Percentiles rank a stretch among this genome's conserved stretches.
Conservation (phyloP, 108 stramenopile genomes). For the Nitzschia palea region DNA sequence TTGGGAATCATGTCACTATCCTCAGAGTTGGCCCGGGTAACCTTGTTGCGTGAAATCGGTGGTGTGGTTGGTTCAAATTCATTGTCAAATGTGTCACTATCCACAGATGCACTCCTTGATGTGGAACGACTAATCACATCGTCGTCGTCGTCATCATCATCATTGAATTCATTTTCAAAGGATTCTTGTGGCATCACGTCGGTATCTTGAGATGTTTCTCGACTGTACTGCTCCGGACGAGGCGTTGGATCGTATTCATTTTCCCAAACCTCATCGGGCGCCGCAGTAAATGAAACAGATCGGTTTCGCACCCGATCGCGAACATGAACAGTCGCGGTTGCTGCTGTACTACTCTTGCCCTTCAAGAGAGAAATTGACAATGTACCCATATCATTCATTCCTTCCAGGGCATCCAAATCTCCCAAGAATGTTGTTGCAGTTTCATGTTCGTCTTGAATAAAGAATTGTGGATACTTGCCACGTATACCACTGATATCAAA, state of each 20-base stretch:
- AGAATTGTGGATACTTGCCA: conserved; percentile 82
- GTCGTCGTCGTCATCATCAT: background rate
- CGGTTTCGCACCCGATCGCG: no score
- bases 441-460: conserved; percentile 45
- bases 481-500: conserved; percentile 64
- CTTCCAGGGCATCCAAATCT: conserved; percentile 29
- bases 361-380: background rate
- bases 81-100: background rate
- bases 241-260: background rate
- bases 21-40: background rate
- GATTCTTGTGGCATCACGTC: background rate
- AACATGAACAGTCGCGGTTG: no score
- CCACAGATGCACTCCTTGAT: no score
- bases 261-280: background rate
- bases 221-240: background rate
- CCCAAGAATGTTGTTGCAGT: conserved; percentile 35
- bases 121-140: no score
- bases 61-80: background rate
- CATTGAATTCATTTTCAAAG: conserved; percentile 10
- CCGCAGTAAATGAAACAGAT: no score
- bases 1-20: conserved; percentile 4
- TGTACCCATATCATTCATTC: conserved; percentile 28
- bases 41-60: background rate
- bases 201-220: background rate
- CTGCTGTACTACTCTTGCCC: no score